A percentile compares a stretch with the other conserved stretches of the same genome.
Evolutionary conservation across 176 grass and related monocot species (phyloP).

Genomic region (Tillandsia leiboldiana): DNA sequence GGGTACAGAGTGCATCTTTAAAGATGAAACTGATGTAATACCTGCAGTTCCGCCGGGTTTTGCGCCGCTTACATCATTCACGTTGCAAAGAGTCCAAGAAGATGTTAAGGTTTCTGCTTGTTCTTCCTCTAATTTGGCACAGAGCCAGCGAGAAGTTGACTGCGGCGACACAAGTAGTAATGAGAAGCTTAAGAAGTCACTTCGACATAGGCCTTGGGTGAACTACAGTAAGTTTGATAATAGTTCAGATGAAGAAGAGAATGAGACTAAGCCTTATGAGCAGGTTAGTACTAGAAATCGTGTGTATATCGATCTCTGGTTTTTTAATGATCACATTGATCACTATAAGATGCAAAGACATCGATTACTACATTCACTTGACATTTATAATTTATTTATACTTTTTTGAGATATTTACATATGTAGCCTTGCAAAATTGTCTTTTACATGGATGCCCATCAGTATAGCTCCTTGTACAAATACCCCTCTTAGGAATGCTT

Average conservation of each 20-base stretch:
- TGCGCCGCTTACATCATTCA: conserved; percentile 18
- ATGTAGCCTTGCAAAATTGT: too few species aligned
- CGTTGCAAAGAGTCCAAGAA: conserved; percentile 23
- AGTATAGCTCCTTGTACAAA: too few species aligned
- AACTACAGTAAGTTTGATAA: conserved; percentile 60
- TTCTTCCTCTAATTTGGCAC: conserved; percentile 19
- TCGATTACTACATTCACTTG: background rate
- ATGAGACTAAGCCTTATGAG: background rate
- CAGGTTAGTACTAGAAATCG: background rate
- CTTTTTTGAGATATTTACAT: too few species aligned
- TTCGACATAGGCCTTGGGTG: conserved; percentile 54
- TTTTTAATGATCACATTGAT: background rate
- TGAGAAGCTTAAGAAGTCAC: conserved; percentile 42
- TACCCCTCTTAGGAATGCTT: too few species aligned
- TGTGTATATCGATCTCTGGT: background rate
- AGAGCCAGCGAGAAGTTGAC: conserved; percentile 17
- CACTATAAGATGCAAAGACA: background rate
- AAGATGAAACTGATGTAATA: background rate
- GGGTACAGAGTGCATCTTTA: conserved; percentile 20
- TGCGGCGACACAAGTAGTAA: conserved; percentile 29
- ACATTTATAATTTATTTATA: too few species aligned
- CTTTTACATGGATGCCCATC: too few species aligned
- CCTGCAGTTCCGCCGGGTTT: too few species aligned
- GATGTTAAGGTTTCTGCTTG: conserved; percentile 16
- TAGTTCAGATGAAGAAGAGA: conserved; percentile 32